Evolutionary conservation across 2,329 filamentous ascomycete genomes (phyloP).

Genomic region (Polytolypa hystricis): DNA sequence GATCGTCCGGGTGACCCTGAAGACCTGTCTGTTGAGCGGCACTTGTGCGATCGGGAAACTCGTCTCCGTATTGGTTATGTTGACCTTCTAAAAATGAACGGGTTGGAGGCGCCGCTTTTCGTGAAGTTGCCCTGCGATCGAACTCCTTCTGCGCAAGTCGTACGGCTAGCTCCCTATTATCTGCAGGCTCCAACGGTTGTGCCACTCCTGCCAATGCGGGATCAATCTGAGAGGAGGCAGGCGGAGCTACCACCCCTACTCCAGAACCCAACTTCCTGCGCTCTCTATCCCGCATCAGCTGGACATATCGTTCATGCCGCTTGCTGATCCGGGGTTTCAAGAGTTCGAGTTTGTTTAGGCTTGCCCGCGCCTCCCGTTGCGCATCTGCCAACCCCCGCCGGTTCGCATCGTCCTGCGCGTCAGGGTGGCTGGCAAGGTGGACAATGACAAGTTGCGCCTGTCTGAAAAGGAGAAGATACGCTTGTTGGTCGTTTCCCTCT

Average conservation of each 20-base stretch:
- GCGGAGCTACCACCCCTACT: constrained; percentile 6
- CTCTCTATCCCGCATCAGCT: constrained; percentile 37
- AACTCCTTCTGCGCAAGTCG: constrained; percentile 65
- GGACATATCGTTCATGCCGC: constrained; percentile 57
- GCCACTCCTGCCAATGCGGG: constrained; percentile 49
- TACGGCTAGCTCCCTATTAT: constrained; percentile 66
- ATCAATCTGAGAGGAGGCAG: constrained; percentile 30
- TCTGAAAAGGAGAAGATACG: constrained; percentile 83
- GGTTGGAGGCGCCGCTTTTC: constrained; percentile 16
- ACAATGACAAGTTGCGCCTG: constrained; percentile 77
- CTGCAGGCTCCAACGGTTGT: constrained; percentile 55
- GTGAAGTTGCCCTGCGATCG: constrained; percentile 51
- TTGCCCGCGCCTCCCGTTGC: constrained; percentile 50
- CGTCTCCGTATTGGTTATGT: background rate
- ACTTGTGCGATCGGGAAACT: background rate
- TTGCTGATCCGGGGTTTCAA: constrained; percentile 69
- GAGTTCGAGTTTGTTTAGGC: constrained; percentile 60
- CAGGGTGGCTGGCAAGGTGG: constrained; percentile 63
- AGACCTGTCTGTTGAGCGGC: background rate
- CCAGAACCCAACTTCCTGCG: constrained; percentile 25
- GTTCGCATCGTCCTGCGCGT: constrained; percentile 54
- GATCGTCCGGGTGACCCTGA: constrained; percentile 6
- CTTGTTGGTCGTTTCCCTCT: constrained; percentile 76
- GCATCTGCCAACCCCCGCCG: constrained; percentile 44
- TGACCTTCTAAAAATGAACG: background rate